Conservation (phyloP, 768 basidiomycete genomes). For the Mycena filopes region DNA sequence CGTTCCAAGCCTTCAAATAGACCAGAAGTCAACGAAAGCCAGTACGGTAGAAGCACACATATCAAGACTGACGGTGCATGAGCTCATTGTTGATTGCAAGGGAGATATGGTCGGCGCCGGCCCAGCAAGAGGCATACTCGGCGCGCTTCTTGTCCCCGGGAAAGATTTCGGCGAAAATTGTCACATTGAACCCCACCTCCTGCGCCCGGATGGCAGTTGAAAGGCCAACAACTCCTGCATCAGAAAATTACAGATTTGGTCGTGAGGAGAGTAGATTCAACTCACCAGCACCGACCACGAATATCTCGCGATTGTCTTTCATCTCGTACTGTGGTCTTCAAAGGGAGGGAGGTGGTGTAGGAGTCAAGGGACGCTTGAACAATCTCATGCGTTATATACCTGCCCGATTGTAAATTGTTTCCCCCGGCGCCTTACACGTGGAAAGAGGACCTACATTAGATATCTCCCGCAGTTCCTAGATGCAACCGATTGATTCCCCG, state of each 20-base stretch:
- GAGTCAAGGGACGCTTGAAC: no score
- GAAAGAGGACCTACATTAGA: no score
- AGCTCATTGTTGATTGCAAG: not conserved
- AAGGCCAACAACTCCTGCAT: constrained; percentile 63
- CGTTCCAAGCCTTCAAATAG: constrained; percentile 20
- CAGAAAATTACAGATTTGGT: no score
- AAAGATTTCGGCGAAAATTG: constrained; percentile 62
- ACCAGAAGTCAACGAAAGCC: not conserved
- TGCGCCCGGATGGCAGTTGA: constrained; percentile 63
- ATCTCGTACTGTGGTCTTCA: no score
- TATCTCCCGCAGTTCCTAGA: no score
- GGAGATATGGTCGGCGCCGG: constrained; percentile 38
- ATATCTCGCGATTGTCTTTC: not conserved
- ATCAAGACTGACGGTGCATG: constrained; percentile 3
- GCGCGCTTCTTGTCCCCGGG: constrained; percentile 61
- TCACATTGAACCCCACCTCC: constrained; percentile 58
- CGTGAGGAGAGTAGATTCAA: not conserved
- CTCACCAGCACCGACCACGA: constrained; percentile 27
- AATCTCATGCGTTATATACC: no score
- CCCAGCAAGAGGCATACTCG: constrained; percentile 65
- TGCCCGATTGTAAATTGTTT: no score
- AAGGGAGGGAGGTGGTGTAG: no score
- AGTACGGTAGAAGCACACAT: not conserved
- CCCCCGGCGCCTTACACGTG: no score
- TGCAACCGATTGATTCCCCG: no score